Base-by-base conservation (phyloP, 148 eudicot species). In the Amaranthus hypochondriacus region DNA sequence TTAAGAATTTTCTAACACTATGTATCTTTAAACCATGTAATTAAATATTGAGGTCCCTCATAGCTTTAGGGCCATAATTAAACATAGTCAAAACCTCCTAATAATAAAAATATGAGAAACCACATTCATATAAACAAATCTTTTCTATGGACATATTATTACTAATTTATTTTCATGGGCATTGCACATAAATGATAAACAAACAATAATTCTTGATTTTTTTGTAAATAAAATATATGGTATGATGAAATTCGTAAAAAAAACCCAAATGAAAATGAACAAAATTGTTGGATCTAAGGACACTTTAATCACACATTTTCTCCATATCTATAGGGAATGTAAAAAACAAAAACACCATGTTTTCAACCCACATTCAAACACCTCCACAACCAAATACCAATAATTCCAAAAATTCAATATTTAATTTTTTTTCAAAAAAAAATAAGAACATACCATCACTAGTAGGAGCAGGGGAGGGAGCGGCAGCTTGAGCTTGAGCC, bases 381-480 rank as follows among this genome's bases (percentile, higher is more conserved):
- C 39, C 39, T 28, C 39, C 39, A 28, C 2, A 28, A 28, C 39
- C 39, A 28, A 28, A 28, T 28, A 28, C 39, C 39, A 28, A 28
- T 12, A 28, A 28, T 28, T 3, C 6, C 9, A 58, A 47, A 77
- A 14, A 60, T 48, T 21, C 62, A 63, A 21, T 69, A 2, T 7
- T 4, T 11, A 52, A 44, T 51, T 73, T 66, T 3, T 18, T 2
- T 43, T 3, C 48, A 7, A 51, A 4, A 28, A 28, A 28, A 28
- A 62, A 12, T 2, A 44, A 51, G 11, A 70, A 10, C 0, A 13
- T 59, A 86, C 89, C 89, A 46, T 86, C 89, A 57, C 81, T 84
- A 49, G 86, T 43, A 7, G 89, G 86, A 48, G 87, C 77, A 67
- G 87, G 91, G 43, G 83, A 81, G 11, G 89, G 86, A 47, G 84